phyloP scores from a whole-genome alignment of 306 rosid genomes.

The Pachyrhizus erosus region DNA sequence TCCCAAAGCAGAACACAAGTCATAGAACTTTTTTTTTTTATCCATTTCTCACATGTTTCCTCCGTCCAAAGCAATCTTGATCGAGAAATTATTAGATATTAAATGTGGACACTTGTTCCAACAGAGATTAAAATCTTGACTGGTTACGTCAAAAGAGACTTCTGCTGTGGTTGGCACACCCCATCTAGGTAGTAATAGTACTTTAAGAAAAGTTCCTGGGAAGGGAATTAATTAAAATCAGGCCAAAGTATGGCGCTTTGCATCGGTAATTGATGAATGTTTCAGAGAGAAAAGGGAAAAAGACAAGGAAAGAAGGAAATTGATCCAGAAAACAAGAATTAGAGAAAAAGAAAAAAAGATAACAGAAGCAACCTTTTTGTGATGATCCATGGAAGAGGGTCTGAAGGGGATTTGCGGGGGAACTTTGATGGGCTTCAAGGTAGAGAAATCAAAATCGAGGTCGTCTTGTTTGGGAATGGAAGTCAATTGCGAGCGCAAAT shows the following conservation, averaged over 20 bases:
- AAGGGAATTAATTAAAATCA: background rate
- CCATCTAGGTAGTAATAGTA: too few species aligned
- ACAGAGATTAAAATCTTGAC: background rate
- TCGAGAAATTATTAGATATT: background rate
- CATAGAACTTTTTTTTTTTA: background rate
- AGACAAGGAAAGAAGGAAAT: background rate
- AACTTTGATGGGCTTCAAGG: constrained; percentile 51
- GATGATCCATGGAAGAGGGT: constrained; percentile 53
- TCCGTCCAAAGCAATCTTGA: background rate
- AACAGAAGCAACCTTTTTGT: constrained; percentile 44
- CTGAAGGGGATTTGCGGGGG: constrained; percentile 35
- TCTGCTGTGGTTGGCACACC: too few species aligned
- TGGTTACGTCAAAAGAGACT: too few species aligned
- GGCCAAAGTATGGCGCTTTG: too few species aligned
- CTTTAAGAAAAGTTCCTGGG: background rate
- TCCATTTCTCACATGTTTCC: background rate
- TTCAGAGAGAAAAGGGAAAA: background rate
- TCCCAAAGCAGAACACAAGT: background rate
- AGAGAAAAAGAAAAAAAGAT: background rate
- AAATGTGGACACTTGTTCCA: background rate
- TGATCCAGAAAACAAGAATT: background rate
- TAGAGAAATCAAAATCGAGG: constrained; percentile 37
- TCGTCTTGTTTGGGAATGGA: constrained; percentile 38
- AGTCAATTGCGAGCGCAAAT: constrained; percentile 53
- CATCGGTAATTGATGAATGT: background rate